Percentiles rank a stretch among this genome's conserved stretches.
These are phyloP conservation scores for Pezizomycotina sp. DNA, from an alignment of 2,329 filamentous ascomycete species.

Conservation along the genomic window DNA sequence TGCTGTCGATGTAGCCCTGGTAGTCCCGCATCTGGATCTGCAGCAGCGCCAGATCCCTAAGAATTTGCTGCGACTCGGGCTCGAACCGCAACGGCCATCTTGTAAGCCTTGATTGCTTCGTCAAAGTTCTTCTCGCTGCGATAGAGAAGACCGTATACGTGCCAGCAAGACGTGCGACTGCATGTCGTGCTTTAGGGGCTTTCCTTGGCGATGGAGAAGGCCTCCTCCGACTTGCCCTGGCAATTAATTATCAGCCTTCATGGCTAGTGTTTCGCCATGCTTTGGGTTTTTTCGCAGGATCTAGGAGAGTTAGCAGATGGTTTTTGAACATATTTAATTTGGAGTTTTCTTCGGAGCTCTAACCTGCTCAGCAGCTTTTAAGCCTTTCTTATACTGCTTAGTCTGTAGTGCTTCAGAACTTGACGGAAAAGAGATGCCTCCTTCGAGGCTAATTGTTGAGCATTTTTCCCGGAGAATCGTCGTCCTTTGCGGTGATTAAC, in stretches of 20 bases:
- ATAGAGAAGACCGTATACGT: conserved; percentile 91
- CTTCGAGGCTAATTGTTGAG: conserved; percentile 42
- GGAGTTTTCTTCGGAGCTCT: neutral
- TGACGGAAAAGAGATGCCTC: conserved; percentile 88
- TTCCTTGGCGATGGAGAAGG: conserved; percentile 80
- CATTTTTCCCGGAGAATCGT: neutral
- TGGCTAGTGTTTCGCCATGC: conserved; percentile 95
- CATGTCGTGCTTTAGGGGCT: conserved; percentile 91
- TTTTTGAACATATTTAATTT: neutral
- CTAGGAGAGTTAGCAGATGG: conserved; percentile 29
- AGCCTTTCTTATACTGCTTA: conserved; percentile 93
- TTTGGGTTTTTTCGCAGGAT: conserved; percentile 88
- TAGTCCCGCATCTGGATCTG: conserved; percentile 97
- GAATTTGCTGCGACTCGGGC: conserved; percentile 86
- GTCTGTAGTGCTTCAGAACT: conserved; percentile 89
- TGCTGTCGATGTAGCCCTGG: conserved; percentile 77
- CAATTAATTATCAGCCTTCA: conserved; percentile 97
- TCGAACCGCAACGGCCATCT: conserved; percentile 84
- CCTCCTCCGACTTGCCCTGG: conserved; percentile 81
- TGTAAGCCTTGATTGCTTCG: conserved; percentile 97
- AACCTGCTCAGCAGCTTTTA: conserved; percentile 66
- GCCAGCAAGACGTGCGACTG: conserved; percentile 99
- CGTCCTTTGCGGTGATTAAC: conserved; percentile 1
- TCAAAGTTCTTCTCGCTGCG: conserved; percentile 93
- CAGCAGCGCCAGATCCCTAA: conserved; percentile 78